Evolutionary conservation across 2,329 filamentous ascomycete species (phyloP).

Genomic region (Claviceps africana): DNA sequence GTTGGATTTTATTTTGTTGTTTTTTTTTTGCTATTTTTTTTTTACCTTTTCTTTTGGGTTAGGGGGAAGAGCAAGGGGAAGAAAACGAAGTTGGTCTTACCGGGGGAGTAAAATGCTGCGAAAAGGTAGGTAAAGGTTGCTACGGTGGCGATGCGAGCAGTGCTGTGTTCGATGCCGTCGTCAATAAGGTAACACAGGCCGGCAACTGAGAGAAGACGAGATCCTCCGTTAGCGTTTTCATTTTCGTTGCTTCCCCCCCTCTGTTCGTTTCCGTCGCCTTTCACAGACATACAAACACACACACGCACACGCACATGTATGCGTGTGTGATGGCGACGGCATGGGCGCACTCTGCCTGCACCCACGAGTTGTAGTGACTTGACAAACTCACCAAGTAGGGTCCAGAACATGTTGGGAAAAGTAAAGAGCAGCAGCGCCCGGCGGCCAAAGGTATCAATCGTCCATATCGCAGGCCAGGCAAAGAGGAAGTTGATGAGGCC

Average conservation of each 20-base stretch:
- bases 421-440: conserved; percentile 16
- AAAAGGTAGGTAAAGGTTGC: conserved; percentile 24
- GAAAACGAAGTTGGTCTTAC: not conserved
- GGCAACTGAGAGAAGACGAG: conserved; percentile 7
- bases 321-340: too few species aligned
- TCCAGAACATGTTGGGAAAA: conserved; percentile 22
- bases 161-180: conserved; percentile 6
- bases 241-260: not conserved
- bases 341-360: too few species aligned
- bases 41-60: not conserved
- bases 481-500: conserved; percentile 14
- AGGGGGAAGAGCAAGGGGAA: too few species aligned
- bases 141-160: conserved; percentile 17
- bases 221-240: not conserved
- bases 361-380: not conserved
- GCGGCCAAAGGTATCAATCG: conserved; percentile 15
- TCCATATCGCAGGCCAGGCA: conserved; percentile 19
- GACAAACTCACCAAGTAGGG: conserved; percentile 6
- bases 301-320: not conserved
- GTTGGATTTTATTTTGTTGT: not conserved
- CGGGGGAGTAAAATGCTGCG: conserved; percentile 20
- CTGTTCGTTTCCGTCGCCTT: not conserved
- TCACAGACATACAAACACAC: not conserved
- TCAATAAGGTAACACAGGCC: conserved; percentile 16
- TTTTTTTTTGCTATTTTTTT: not conserved